Conservation (phyloP, 257 asterid genomes). For the Phtheirospermum japonicum region DNA sequence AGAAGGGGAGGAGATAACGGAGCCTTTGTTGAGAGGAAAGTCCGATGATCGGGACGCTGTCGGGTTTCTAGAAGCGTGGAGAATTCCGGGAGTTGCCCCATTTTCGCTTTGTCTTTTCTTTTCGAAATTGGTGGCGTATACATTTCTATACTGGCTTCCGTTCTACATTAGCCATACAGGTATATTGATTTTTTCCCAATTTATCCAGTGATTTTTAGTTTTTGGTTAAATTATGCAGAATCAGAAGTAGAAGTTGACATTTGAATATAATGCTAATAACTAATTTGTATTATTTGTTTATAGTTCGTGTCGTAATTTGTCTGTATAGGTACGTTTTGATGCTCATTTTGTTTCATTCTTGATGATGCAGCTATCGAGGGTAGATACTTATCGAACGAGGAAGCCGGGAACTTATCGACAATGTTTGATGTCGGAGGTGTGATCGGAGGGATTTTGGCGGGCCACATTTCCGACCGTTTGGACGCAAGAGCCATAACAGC, state of each 20-base stretch:
- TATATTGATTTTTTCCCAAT: slow-evolving; percentile 21
- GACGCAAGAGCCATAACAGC: slow-evolving; percentile 92
- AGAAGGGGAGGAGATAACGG: slow-evolving; percentile 49
- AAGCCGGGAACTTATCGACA: slow-evolving; percentile 82
- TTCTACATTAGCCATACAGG: slow-evolving; percentile 97
- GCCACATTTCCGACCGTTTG: slow-evolving; percentile 78
- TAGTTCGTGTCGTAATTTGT: neutral
- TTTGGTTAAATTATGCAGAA: neutral
- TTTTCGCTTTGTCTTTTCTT: slow-evolving; percentile 92
- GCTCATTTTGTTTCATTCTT: slow-evolving; percentile 24
- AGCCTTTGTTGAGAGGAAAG: slow-evolving; percentile 47
- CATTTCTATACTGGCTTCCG: slow-evolving; percentile 93
- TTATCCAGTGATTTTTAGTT: neutral
- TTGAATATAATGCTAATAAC: too few species aligned
- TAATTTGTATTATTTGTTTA: too few species aligned
- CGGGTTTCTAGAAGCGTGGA: slow-evolving; percentile 89
- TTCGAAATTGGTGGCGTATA: slow-evolving; percentile 88
- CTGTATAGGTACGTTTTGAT: neutral
- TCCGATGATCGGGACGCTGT: slow-evolving; percentile 49
- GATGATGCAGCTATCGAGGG: slow-evolving; percentile 74
- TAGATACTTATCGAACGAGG: slow-evolving; percentile 68
- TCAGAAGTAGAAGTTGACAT: too few species aligned
- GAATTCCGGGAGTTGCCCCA: slow-evolving; percentile 90
- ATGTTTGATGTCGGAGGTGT: slow-evolving; percentile 94
- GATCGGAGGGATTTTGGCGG: slow-evolving; percentile 87